Percentiles rank a stretch among this genome's conserved stretches.
phyloP scores from a whole-genome alignment of 2,329 filamentous ascomycete species.

The Sclerotinia minor region DNA sequence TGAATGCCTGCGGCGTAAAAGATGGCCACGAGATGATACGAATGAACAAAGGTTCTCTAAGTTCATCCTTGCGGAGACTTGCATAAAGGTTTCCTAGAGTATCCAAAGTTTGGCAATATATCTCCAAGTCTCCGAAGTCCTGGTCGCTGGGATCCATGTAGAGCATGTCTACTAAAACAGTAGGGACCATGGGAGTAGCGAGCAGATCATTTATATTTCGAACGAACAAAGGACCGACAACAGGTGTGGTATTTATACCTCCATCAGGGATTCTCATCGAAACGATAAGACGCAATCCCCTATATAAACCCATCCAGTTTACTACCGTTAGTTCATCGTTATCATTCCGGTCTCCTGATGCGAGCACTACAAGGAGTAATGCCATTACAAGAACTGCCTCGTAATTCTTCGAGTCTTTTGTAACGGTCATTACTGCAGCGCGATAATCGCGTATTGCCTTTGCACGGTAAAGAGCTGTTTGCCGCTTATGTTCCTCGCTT shows the following conservation, averaged over 20 bases:
- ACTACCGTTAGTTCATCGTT: conserved; percentile 34
- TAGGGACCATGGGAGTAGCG: conserved; percentile 32
- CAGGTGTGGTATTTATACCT: conserved; percentile 15
- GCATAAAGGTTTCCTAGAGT: conserved; percentile 36
- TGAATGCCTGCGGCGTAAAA: conserved; percentile 24
- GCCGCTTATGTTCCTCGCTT: conserved; percentile 24
- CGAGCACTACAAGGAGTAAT: conserved; percentile 36
- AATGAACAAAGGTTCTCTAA: conserved; percentile 30
- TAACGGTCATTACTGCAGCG: conserved; percentile 29
- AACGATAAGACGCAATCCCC: conserved; percentile 26
- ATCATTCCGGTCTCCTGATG: conserved; percentile 29
- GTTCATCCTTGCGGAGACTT: conserved; percentile 35
- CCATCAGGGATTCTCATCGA: conserved; percentile 14
- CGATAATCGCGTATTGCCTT: conserved; percentile 35
- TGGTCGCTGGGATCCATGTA: conserved; percentile 33
- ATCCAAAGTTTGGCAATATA: conserved; percentile 36
- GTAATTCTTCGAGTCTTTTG: conserved; percentile 29
- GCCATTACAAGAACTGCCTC: conserved; percentile 37
- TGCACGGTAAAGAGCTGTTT: conserved; percentile 34
- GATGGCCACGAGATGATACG: conserved; percentile 37
- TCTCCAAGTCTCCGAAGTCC: conserved; percentile 33
- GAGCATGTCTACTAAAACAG: conserved; percentile 34
- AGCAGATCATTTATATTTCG: conserved; percentile 32
- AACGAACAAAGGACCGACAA: conserved; percentile 34
- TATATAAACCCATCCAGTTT: conserved; percentile 37